Evolutionary conservation across 1,284 basidiomycete species (phyloP).

Genomic region (Phylloboletellus chloephorus): DNA sequence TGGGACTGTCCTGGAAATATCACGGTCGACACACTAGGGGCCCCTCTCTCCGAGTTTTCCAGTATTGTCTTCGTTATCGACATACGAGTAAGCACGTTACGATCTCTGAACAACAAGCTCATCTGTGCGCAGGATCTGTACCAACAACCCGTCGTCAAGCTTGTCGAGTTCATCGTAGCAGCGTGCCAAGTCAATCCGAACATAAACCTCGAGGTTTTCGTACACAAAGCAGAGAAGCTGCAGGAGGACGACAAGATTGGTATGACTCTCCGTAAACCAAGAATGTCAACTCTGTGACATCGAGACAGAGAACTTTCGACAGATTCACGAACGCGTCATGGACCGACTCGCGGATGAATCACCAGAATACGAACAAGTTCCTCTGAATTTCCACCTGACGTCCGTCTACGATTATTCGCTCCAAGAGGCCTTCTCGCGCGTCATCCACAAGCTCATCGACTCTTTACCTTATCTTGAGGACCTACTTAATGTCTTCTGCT

Average conservation of each 20-base stretch:
- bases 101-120: constrained; percentile 1
- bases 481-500: constrained; percentile 75
- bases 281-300: constrained; percentile 1
- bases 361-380: constrained; percentile 62
- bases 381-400: constrained; percentile 79
- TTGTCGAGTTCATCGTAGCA: constrained; percentile 71
- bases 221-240: constrained; percentile 93
- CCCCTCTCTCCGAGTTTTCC: constrained; percentile 68
- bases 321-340: constrained; percentile 80
- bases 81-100: constrained; percentile 63
- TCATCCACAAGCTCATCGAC: constrained; percentile 69
- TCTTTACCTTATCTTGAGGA: constrained; percentile 72
- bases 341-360: constrained; percentile 77
- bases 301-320: constrained; percentile 73
- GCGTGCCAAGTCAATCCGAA: constrained; percentile 73
- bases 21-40: constrained; percentile 69
- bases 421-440: constrained; percentile 82
- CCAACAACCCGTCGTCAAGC: constrained; percentile 71
- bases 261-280: constrained; percentile 32
- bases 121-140: constrained; percentile 50
- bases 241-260: constrained; percentile 91
- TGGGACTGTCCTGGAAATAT: constrained; percentile 93
- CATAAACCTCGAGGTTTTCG: constrained; percentile 88
- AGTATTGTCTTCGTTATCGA: constrained; percentile 95
- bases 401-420: constrained; percentile 87